These are phyloP conservation scores for Lentinula novae-zelandiae DNA, from an alignment of 1,284 basidiomycete genomes.

Conservation along the genomic window DNA sequence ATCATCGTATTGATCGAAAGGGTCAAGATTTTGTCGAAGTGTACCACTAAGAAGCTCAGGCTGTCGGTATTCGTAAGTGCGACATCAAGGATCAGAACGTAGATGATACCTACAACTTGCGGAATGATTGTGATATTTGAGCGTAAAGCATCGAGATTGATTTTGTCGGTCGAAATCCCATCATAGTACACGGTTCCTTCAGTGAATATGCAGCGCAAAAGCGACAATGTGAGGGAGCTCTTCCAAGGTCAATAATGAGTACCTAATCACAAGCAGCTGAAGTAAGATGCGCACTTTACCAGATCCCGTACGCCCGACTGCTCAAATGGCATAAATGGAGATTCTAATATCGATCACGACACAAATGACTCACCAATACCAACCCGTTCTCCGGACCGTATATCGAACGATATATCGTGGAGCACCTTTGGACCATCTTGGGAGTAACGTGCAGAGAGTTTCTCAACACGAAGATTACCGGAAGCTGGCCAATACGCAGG, in stretches of 20 bases:
- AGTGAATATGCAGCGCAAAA: slow-evolving; percentile 56
- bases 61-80: slow-evolving; percentile 22
- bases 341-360: neutral
- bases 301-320: slow-evolving; percentile 72
- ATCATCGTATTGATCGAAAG: slow-evolving; percentile 74
- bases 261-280: neutral
- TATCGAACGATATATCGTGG: slow-evolving; percentile 49
- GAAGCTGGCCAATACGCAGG: slow-evolving; percentile 81
- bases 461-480: slow-evolving; percentile 62
- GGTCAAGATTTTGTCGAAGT: slow-evolving; percentile 60
- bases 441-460: slow-evolving; percentile 58
- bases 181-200: slow-evolving; percentile 57
- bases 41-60: slow-evolving; percentile 66
- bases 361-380: slow-evolving; percentile 44
- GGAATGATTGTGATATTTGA: slow-evolving; percentile 63
- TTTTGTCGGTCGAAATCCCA: slow-evolving; percentile 35
- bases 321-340: neutral
- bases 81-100: neutral
- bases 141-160: slow-evolving; percentile 66
- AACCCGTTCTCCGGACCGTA: slow-evolving; percentile 58
- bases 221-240: slow-evolving; percentile 46
- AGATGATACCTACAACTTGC: slow-evolving; percentile 39
- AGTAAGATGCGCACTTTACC: slow-evolving; percentile 28
- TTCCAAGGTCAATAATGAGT: slow-evolving; percentile 30
- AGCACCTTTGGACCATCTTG: slow-evolving; percentile 48